A percentile compares a stretch with the other conserved stretches of the same genome.
Evolutionary conservation across 306 rosid species (phyloP).

Genomic region (Cajanus cajan): DNA sequence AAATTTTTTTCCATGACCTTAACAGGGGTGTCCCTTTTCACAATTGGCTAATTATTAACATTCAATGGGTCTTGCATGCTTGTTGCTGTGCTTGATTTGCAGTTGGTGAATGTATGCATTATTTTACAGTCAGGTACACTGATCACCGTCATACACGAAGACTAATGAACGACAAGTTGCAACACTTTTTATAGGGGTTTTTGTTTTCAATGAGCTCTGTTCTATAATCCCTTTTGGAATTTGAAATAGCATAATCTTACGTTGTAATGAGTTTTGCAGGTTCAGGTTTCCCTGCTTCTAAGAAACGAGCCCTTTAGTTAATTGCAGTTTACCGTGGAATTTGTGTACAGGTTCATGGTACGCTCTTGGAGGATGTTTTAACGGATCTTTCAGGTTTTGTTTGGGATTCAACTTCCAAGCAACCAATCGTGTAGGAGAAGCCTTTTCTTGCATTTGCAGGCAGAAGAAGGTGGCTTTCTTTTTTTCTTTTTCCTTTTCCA

Average conservation of each 20-base stretch:
- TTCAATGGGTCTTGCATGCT: neutral
- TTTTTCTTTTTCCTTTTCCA: neutral
- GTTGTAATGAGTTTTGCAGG: constrained; percentile 63
- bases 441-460: constrained; percentile 3
- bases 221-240: neutral
- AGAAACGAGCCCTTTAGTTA: constrained; percentile 41
- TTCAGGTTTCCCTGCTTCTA: constrained; percentile 70
- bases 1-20: neutral
- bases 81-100: constrained; percentile 24
- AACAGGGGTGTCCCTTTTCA: neutral
- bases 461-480: neutral
- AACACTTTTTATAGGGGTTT: constrained; percentile 35
- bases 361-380: constrained; percentile 36
- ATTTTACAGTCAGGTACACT: constrained; percentile 49
- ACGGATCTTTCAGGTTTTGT: constrained; percentile 30
- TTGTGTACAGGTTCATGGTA: constrained; percentile 68
- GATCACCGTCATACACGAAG: constrained; percentile 39
- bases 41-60: neutral
- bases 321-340: constrained; percentile 60
- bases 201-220: constrained; percentile 22
- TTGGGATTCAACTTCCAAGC: neutral
- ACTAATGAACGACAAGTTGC: constrained; percentile 43
- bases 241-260: constrained; percentile 42
- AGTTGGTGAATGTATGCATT: constrained; percentile 24
- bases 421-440: constrained; percentile 14